phyloP scores from a whole-genome alignment of 768 basidiomycete genomes.

The Candolleomyces aberdarensis region DNA sequence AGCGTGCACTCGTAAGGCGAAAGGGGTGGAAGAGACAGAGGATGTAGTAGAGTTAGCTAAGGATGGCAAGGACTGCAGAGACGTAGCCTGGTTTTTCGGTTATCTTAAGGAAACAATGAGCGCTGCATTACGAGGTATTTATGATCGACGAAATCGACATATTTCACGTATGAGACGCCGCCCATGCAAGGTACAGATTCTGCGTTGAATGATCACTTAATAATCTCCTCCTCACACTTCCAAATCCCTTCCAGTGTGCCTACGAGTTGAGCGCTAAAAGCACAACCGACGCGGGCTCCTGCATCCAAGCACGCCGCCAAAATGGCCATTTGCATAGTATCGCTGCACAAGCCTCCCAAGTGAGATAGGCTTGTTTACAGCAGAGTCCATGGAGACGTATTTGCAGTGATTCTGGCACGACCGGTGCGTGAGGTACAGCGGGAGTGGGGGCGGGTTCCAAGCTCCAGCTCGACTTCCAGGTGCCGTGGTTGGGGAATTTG shows the following conservation, averaged over 20 bases:
- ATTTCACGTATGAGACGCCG: slow-evolving; percentile 93
- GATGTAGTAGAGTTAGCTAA: no score
- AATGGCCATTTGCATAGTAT: slow-evolving; percentile 97
- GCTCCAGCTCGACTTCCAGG: no score
- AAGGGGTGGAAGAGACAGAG: no score
- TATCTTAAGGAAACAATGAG: no score
- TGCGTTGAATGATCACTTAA: slow-evolving; percentile 65
- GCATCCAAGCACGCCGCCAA: slow-evolving; percentile 81
- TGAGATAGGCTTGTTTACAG: slow-evolving; percentile 56
- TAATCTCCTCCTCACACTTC: slow-evolving; percentile 43
- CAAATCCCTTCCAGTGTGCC: slow-evolving; percentile 64
- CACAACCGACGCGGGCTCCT: slow-evolving; percentile 89
- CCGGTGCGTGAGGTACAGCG: slow-evolving; percentile 76
- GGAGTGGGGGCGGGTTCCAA: slow-evolving; percentile 26
- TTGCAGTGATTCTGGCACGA: slow-evolving; percentile 84
- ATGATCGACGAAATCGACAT: slow-evolving; percentile 19
- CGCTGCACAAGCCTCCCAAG: slow-evolving; percentile 55
- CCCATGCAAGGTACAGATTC: slow-evolving; percentile 60
- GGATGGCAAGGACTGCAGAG: no score
- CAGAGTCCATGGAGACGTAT: slow-evolving; percentile 82
- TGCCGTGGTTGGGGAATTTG: no score
- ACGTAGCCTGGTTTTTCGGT: no score
- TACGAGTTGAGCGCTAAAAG: slow-evolving; percentile 88
- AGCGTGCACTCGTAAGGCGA: no score
- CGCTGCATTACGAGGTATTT: no score